Conservation (phyloP, 305 asterid genomes). For the Fraxinus greggii region DNA sequence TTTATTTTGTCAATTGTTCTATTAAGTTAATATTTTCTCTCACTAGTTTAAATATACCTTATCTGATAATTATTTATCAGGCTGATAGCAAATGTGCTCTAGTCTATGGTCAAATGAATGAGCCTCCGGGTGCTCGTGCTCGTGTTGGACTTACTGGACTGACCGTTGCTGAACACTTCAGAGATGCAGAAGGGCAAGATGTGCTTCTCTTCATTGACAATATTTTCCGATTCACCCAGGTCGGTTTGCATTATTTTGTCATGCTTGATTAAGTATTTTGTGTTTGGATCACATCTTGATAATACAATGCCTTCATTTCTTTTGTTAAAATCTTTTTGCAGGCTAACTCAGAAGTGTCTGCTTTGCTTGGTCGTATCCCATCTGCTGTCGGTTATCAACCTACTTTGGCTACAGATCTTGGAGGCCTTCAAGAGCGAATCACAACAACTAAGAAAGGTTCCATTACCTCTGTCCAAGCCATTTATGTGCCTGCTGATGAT, state of each 20-base stretch:
- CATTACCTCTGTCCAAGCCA: slow-evolving; percentile 94
- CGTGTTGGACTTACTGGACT: slow-evolving; percentile 97
- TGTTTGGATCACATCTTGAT: slow-evolving; percentile 6
- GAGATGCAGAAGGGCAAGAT: slow-evolving; percentile 98
- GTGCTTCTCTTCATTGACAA: slow-evolving; percentile 97
- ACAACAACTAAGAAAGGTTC: slow-evolving; percentile 95
- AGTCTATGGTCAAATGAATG: slow-evolving; percentile 98
- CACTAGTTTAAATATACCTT: not conserved
- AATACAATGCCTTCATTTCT: not conserved
- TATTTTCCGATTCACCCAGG: slow-evolving; percentile 95
- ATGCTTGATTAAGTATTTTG: not conserved
- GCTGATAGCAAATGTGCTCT: slow-evolving; percentile 94
- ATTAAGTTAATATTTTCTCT: slow-evolving; percentile 4
- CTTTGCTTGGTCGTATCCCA: slow-evolving; percentile 97
- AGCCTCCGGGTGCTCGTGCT: slow-evolving; percentile 99
- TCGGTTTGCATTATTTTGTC: slow-evolving; percentile 17
- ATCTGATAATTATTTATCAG: slow-evolving; percentile 31
- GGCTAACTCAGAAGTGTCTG: slow-evolving; percentile 99
- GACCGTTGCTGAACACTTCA: slow-evolving; percentile 95
- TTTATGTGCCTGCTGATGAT: slow-evolving; percentile 98
- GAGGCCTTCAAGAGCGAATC: slow-evolving; percentile 96
- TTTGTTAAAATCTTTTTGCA: slow-evolving; percentile 26
- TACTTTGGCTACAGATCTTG: slow-evolving; percentile 97
- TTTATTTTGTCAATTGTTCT: not conserved
- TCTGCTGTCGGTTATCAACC: slow-evolving; percentile 98